Evolutionary conservation across 805 yeast genomes (phyloP), one percentile per base, ranked within the genome.

Genomic region (Candida michaelii): DNA sequence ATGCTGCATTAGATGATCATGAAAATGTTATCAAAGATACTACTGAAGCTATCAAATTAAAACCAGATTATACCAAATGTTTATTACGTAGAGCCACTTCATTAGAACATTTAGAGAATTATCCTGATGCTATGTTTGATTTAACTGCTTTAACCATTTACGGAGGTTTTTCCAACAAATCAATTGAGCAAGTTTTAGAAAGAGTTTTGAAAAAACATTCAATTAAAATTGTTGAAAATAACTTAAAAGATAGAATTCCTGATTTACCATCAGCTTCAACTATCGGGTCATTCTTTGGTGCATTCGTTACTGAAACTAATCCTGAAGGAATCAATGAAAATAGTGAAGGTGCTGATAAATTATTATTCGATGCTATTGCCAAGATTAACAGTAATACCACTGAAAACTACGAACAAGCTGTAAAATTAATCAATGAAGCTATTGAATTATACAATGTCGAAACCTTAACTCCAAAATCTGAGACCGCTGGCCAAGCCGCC

Each of bases 51-150:
- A 76, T 93, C 56, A 76, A 81, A 55, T 69, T 91, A 56, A 85
- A 89, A 62, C 96, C 96, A 10, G 91, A 85, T 61, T 91, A 93
- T 69, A 72, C 87, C 56, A 93, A 93, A 71, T 93, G 97, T 65
- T 73, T 89, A 49, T 71, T 88, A 56, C 88, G 99, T 69, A 85
- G 99, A 66, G 97, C 97, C 25, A 80, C 83, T 52, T 95, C 97
- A 24, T 84, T 85, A 62, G 99, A 93, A 70, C 77, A 80, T 51
- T 65, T 89, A 48, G 95, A 80, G 54, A 71, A 76, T 50, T 89
- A 77, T 65, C 78, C 80, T 35, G 95, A 90, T 45, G 90, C 99
- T 34, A 83, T 89, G 79, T 82, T 83, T 64, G 99, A 93, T 66
- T 77, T 86, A 63, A 90, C 97, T 41, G 89, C 95, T 2, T 77